Conservation (phyloP, 495 filamentous ascomycete genomes). For the Geoglossum glabrum region DNA sequence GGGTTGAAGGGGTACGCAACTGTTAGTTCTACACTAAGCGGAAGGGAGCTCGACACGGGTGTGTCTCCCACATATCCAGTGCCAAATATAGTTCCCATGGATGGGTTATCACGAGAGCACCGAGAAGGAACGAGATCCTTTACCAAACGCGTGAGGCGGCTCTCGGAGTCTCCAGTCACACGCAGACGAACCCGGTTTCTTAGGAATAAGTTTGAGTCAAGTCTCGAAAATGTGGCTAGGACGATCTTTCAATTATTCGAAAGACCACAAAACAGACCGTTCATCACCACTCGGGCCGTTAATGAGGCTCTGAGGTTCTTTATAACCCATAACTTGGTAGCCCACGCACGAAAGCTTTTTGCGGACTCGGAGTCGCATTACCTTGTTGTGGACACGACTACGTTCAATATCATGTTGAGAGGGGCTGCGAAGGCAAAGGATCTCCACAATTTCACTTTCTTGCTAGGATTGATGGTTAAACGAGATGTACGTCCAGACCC, state of each 20-base stretch:
- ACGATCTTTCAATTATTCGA: not conserved
- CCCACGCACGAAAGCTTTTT: not conserved
- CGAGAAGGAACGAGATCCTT: not conserved
- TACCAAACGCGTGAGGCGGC: not conserved
- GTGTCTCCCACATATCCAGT: not conserved
- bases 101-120: not conserved
- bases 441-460: conserved; percentile 1
- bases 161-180: not conserved
- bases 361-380: not conserved
- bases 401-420: conserved; percentile 6
- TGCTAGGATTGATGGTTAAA: conserved; percentile 4
- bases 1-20: not conserved
- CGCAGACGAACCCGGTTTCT: not conserved
- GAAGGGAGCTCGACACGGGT: not conserved
- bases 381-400: not conserved
- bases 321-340: not conserved
- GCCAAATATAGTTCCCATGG: not conserved
- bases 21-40: not conserved
- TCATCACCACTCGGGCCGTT: not conserved
- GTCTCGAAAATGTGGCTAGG: not conserved
- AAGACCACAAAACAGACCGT: not conserved
- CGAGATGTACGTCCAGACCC: conserved; percentile 1
- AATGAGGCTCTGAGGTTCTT: conserved; percentile 2
- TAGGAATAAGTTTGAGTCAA: not conserved
- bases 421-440: not conserved